phyloP scores from a whole-genome alignment of 768 basidiomycete genomes.

The Termitomyces sp. region DNA sequence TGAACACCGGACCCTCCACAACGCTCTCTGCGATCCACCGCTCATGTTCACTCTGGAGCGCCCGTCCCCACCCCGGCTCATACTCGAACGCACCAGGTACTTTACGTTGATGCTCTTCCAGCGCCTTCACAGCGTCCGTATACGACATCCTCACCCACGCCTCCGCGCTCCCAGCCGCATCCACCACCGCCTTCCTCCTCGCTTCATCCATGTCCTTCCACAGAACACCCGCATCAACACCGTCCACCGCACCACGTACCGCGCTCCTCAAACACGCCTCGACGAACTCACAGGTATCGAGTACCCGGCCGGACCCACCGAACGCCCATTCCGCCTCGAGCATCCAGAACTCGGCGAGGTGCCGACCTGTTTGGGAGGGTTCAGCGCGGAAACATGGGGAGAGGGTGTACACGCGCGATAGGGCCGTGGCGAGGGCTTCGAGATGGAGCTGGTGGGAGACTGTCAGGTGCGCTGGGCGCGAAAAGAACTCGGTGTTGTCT shows the following conservation, averaged over 20 bases:
- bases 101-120: slow-evolving; percentile 34
- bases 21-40: slow-evolving; percentile 77
- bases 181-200: slow-evolving; percentile 30
- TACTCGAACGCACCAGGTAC: slow-evolving; percentile 46
- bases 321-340: slow-evolving; percentile 89
- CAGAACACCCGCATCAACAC: slow-evolving; percentile 30
- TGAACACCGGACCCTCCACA: slow-evolving; percentile 77
- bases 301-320: slow-evolving; percentile 18
- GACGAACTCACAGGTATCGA: slow-evolving; percentile 40
- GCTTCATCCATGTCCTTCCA: slow-evolving; percentile 36
- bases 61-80: slow-evolving; percentile 60
- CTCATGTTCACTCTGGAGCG: slow-evolving; percentile 89
- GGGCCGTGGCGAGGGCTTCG: slow-evolving; percentile 75
- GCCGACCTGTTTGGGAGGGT: slow-evolving; percentile 80
- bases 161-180: slow-evolving; percentile 25
- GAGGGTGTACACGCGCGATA: slow-evolving; percentile 87
- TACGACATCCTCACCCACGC: slow-evolving; percentile 79
- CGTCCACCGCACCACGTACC: slow-evolving; percentile 14
- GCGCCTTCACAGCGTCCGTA: slow-evolving; percentile 62
- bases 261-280: slow-evolving; percentile 31
- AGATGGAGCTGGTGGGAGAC: slow-evolving; percentile 97
- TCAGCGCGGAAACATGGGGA: slow-evolving; percentile 96
- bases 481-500: slow-evolving; percentile 59
- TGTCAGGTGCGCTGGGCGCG: slow-evolving; percentile 75
- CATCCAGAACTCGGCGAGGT: slow-evolving; percentile 99